Evolutionary conservation across 176 grass and related monocot genomes (phyloP).

Genomic region (Aegilops umbellulata): DNA sequence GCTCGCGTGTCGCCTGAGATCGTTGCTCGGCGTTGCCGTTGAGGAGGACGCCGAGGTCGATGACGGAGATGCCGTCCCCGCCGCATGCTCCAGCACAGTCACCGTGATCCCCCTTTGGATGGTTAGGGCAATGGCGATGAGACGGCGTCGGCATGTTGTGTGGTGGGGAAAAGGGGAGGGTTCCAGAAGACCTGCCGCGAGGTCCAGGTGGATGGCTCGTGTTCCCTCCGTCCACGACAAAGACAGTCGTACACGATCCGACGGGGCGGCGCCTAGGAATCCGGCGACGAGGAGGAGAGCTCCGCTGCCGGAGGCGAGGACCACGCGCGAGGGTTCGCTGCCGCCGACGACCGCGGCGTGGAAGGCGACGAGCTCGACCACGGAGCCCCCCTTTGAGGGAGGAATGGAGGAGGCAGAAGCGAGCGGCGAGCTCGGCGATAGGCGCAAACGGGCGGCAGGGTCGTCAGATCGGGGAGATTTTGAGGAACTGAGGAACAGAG

Average conservation of each 20-base stretch:
- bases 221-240: background rate
- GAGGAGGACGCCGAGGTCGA: conserved; percentile 54
- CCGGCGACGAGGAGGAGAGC: background rate
- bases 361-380: background rate
- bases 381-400: background rate
- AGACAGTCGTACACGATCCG: background rate
- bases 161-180: background rate
- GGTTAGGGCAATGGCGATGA: background rate
- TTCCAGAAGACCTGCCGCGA: background rate
- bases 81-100: background rate
- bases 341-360: background rate
- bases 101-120: background rate
- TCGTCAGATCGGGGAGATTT: no score
- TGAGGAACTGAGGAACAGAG: no score
- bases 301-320: background rate
- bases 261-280: background rate
- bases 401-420: background rate
- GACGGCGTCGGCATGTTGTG: background rate
- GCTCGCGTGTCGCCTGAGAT: conserved; percentile 27
- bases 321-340: background rate
- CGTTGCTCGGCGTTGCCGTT: conserved; percentile 47
- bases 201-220: background rate
- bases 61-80: conserved; percentile 36
- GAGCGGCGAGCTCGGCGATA: background rate
- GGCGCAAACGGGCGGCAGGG: no score